Percentiles rank a stretch among this genome's conserved stretches.
Conservation (phyloP, 2,329 filamentous ascomycete genomes). For the Scolecobasidium constrictum region DNA sequence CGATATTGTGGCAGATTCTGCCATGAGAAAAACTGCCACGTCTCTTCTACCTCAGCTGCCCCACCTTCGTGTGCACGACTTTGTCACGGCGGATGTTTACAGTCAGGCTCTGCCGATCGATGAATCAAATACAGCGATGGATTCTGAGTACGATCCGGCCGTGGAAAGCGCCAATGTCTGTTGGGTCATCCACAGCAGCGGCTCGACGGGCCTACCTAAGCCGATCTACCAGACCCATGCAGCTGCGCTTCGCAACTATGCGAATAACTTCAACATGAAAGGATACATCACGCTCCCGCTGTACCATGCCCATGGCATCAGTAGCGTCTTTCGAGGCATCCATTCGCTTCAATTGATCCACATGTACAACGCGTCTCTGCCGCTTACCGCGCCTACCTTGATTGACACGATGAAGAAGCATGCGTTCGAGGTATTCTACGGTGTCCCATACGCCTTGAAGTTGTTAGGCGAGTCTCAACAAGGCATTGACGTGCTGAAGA, state of each 20-base stretch:
- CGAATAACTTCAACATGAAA: slow-evolving; percentile 33
- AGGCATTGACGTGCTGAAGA: slow-evolving; percentile 38
- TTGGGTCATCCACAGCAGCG: slow-evolving; percentile 40
- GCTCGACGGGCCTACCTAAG: slow-evolving; percentile 52
- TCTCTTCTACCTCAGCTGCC: neutral
- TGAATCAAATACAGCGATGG: neutral
- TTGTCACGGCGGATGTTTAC: neutral
- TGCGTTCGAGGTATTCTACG: slow-evolving; percentile 44
- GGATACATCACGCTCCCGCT: slow-evolving; percentile 46
- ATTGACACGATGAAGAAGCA: slow-evolving; percentile 32
- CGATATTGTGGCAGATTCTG: slow-evolving; percentile 18
- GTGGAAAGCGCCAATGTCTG: slow-evolving; percentile 19
- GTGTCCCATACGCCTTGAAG: slow-evolving; percentile 55
- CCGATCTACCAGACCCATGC: slow-evolving; percentile 49
- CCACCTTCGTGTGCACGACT: neutral
- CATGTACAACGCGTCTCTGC: slow-evolving; percentile 44
- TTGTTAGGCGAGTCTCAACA: slow-evolving; percentile 47
- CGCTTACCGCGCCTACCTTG: slow-evolving; percentile 41
- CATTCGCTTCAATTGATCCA: slow-evolving; percentile 39
- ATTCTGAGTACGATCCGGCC: slow-evolving; percentile 11
- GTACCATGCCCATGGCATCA: slow-evolving; percentile 50
- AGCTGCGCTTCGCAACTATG: slow-evolving; percentile 39
- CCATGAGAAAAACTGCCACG: slow-evolving; percentile 12
- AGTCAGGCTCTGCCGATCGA: slow-evolving; percentile 1
- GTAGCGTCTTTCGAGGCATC: slow-evolving; percentile 43